These are phyloP conservation scores for California macrophylla DNA, from an alignment of 441 rosid genomes.

Conservation along the genomic window DNA sequence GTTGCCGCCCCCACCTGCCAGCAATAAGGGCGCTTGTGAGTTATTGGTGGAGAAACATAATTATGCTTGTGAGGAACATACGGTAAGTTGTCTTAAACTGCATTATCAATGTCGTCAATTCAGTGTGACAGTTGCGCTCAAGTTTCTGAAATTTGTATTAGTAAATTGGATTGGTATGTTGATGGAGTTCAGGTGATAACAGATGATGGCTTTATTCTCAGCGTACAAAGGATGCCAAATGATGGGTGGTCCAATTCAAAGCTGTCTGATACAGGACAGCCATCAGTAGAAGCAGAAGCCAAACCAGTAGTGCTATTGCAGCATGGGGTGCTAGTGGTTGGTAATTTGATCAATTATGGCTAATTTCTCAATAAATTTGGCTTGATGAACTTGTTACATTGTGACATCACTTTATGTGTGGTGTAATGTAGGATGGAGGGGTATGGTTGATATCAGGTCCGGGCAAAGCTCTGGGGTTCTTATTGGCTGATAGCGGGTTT, in stretches of 20 bases:
- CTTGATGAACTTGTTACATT: not conserved
- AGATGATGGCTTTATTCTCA: conserved; percentile 4
- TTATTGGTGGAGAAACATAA: not conserved
- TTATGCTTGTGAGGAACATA: conserved; percentile 3
- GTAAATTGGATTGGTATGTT: not conserved
- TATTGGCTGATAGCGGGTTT: not conserved
- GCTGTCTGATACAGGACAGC: not conserved
- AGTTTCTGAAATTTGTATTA: not conserved
- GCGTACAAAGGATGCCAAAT: not conserved
- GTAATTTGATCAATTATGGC: not conserved
- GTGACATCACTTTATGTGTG: not conserved
- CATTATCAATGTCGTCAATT: not conserved
- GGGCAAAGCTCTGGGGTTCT: conserved; percentile 1
- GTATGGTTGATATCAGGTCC: conserved; percentile 3
- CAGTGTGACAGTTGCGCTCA: not conserved
- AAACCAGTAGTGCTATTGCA: conserved; percentile 1
- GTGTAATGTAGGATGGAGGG: conserved; percentile 1
- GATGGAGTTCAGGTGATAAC: conserved; percentile 2
- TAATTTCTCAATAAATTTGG: not conserved
- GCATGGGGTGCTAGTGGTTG: conserved; percentile 1
- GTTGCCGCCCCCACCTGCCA: not conserved
- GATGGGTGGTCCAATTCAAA: not conserved
- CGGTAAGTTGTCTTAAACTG: not conserved
- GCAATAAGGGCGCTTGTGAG: not conserved
- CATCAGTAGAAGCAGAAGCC: not conserved